Evolutionary conservation across 768 basidiomycete genomes (phyloP).

Genomic region (Kwoniella pini): DNA sequence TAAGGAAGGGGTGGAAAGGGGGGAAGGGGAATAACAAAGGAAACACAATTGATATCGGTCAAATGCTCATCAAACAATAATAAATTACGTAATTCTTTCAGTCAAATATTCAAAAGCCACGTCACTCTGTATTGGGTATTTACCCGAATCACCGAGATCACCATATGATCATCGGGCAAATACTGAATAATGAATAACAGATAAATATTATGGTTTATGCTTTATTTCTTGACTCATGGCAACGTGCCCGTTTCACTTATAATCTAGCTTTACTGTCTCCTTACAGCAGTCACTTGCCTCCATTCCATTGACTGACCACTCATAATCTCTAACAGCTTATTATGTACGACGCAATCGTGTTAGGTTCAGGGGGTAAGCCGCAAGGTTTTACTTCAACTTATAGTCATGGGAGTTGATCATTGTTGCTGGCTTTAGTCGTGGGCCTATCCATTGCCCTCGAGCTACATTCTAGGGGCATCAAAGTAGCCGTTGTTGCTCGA

Average conservation of each 20-base stretch:
- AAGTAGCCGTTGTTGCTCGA: conserved; percentile 47
- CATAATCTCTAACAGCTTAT: neutral
- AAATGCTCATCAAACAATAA: neutral
- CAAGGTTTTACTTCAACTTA: no score
- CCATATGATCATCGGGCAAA: no score
- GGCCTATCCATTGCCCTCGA: conserved; percentile 52
- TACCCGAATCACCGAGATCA: no score
- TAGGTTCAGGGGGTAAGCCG: conserved; percentile 53
- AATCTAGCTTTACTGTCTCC: no score
- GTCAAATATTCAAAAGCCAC: no score
- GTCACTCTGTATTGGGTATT: no score
- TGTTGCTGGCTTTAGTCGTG: conserved; percentile 42
- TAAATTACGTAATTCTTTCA: neutral
- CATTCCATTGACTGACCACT: neutral
- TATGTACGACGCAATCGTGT: conserved; percentile 44
- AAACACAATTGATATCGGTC: neutral
- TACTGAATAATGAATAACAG: no score
- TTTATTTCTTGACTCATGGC: no score
- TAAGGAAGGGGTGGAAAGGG: neutral
- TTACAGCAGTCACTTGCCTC: neutral
- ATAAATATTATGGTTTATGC: no score
- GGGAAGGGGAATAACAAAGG: neutral
- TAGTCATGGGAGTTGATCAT: no score
- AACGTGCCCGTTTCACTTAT: no score
- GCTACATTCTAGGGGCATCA: conserved; percentile 39